These are phyloP conservation scores for Pleurotus pulmonarius DNA, from an alignment of 768 basidiomycete species.

Conservation along the genomic window DNA sequence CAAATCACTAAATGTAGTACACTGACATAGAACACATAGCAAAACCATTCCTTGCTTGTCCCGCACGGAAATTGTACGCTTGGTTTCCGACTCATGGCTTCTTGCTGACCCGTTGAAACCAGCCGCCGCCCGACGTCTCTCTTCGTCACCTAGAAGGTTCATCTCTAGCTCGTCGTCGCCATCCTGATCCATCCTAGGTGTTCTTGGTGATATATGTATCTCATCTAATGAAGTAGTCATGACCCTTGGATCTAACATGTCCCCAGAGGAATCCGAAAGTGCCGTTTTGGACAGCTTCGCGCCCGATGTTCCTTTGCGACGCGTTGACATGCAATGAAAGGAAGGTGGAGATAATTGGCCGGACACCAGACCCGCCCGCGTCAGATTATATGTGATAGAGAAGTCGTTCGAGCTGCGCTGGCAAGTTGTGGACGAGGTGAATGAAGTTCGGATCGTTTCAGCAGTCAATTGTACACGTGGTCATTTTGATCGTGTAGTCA, in stretches of 20 bases:
- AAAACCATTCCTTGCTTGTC: slow-evolving; percentile 86
- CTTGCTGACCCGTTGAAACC: slow-evolving; percentile 37
- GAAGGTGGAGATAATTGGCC: slow-evolving; percentile 1
- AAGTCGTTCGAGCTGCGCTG: slow-evolving; percentile 1
- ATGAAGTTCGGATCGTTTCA: not conserved
- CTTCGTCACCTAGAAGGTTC: slow-evolving; percentile 54
- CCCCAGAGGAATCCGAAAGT: slow-evolving; percentile 24
- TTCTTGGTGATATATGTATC: slow-evolving; percentile 57
- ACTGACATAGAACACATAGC: slow-evolving; percentile 84
- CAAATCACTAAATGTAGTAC: slow-evolving; percentile 3
- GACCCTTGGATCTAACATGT: slow-evolving; percentile 47
- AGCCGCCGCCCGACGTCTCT: slow-evolving; percentile 41
- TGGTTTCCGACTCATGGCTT: slow-evolving; percentile 30
- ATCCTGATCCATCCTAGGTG: slow-evolving; percentile 33
- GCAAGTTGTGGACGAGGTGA: slow-evolving; percentile 4
- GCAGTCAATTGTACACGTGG: slow-evolving; percentile 1
- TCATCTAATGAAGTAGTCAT: slow-evolving; percentile 56
- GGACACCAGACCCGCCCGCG: slow-evolving; percentile 4
- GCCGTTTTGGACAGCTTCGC: slow-evolving; percentile 18
- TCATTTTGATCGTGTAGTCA: not conserved
- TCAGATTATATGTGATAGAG: not conserved
- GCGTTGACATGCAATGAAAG: slow-evolving; percentile 24
- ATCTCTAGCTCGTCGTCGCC: slow-evolving; percentile 59
- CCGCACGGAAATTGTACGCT: slow-evolving; percentile 55
- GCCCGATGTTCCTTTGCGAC: slow-evolving; percentile 16